Base-by-base conservation (phyloP, 768 basidiomycete genomes). In the Xerocomellus amylosporus region DNA sequence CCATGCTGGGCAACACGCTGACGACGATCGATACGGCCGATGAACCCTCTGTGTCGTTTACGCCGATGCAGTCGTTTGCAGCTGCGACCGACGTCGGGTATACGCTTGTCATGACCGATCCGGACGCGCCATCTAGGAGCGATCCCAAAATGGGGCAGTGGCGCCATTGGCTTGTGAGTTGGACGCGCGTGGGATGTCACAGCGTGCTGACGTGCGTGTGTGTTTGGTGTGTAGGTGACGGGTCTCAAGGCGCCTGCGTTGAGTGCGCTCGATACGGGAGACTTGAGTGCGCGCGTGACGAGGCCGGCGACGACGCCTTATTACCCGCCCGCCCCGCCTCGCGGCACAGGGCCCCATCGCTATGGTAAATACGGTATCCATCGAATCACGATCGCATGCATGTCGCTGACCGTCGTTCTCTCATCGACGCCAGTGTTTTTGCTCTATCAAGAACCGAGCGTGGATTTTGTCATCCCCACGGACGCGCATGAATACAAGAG, bases 91-190 rank as follows among this genome's bases (percentile, higher is more conserved):
- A 75, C 33, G 56, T 70, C 8, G 73, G 73, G 4, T 83, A 81
- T 56, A 82, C 83, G 8, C 67, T 83, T 34, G 78, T 81, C 33
- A 77, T 83, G 79, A 77, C 77, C 4, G 83, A 84, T 60, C 83
- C 82, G 2, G 83, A 84, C 54, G 83, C 83, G 4, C 83, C 82
- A 0, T 81, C 79, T 1, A 68, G 77, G 43, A 64, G 57, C 8
- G 73, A 80, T 36, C 80, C 79, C 1, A 79, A 74, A 58, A 80
- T 71, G 63, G 71, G 77, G 1, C 64, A 82, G 55, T 84, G 79
- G 73, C 74, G 82, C 42, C 83, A 84, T 53, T 83, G 81, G 82
- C 68, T 84, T 34, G 80, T 83, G 56, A 64, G 75, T 60, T 1
- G 14, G 31, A 22, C 17, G 13, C n/a, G 2, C 28, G 14, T 30